Base-by-base conservation (phyloP, 2,329 filamentous ascomycete genomes). In the Endoconidiophora polonica region DNA sequence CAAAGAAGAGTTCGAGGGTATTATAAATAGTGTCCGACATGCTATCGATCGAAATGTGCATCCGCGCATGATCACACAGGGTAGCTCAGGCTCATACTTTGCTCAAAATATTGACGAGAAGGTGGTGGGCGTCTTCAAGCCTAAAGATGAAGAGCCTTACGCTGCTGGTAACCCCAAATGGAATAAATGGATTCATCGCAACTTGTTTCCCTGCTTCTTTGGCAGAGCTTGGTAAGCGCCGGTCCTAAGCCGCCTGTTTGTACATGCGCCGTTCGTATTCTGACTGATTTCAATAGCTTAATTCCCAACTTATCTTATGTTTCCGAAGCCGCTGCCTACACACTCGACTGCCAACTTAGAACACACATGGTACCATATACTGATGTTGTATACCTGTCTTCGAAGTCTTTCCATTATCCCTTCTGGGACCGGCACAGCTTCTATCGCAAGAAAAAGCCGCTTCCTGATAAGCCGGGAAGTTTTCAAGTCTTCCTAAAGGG, bases 111-210 rank as follows among this genome's bases (percentile, higher is more conserved):
- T 77, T 1, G 82, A 90, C 51, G 91, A 91, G 47, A 95, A 94
- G 68, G 86, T 95, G 14, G 86, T 98, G 3, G 91, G 88, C 36
- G 91, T 98, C 3, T 98, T 98, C 68, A 98, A 98, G 64, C 91
- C 91, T 40, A 98, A 98, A 66, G 91, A 98, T 58, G 91, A 98
- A 67, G 93, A 98, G 64, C 91, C 91, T 1, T 98, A 95, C 61
- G 91, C 91, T 1, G 91, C 86, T 29, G 83, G 86, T 57, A 98
- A 98, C 61, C 91, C 91, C 4, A 98, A 98, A 64, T 96, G 90
- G 90, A 96, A 93, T 58, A 98, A 98, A 66, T 98, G 91, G 91
- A 88, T 98, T 68, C 91, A 98, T 64, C 76, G 91, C 56, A 98
- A 98, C 63, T 63, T 98, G 56, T 96, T 98, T 58, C 91, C 91